phyloP scores from a whole-genome alignment of 2,329 filamentous ascomycete genomes.

The Pleomassaria siparia region DNA sequence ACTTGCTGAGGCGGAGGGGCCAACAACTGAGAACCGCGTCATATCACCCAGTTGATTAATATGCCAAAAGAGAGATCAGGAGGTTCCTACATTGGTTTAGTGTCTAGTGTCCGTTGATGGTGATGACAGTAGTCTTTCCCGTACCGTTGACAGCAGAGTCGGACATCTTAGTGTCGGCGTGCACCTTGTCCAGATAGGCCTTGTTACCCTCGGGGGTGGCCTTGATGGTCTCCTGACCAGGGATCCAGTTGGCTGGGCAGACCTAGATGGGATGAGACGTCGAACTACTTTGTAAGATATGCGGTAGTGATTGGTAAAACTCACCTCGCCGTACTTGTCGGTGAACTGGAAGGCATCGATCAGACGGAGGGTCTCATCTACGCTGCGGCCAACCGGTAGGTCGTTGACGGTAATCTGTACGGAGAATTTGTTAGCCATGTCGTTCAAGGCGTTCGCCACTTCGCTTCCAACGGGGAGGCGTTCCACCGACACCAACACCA shows the following conservation, averaged over 20 bases:
- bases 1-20: not conserved
- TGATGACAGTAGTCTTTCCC: constrained; percentile 1
- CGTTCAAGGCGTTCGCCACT: not conserved
- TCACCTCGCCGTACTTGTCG: constrained; percentile 45
- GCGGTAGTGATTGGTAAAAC: not conserved
- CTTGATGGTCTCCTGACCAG: constrained; percentile 44
- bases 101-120: constrained; percentile 10
- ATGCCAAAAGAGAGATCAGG: constrained; percentile 4
- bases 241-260: constrained; percentile 48
- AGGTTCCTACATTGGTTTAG: constrained; percentile 4
- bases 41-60: no score
- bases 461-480: constrained; percentile 3
- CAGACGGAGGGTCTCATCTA: constrained; percentile 63
- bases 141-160: constrained; percentile 30
- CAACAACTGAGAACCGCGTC: no score
- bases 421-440: constrained; percentile 10
- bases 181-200: constrained; percentile 38
- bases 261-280: constrained; percentile 20
- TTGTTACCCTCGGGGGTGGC: constrained; percentile 45
- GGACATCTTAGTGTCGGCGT: constrained; percentile 40
- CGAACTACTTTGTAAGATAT: not conserved
- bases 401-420: constrained; percentile 65
- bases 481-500: not conserved
- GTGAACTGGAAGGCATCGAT: constrained; percentile 54
- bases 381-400: constrained; percentile 64